These are phyloP conservation scores for Hagleromyces aurorensis DNA, from an alignment of 805 yeast genomes.

Conservation along the genomic window DNA sequence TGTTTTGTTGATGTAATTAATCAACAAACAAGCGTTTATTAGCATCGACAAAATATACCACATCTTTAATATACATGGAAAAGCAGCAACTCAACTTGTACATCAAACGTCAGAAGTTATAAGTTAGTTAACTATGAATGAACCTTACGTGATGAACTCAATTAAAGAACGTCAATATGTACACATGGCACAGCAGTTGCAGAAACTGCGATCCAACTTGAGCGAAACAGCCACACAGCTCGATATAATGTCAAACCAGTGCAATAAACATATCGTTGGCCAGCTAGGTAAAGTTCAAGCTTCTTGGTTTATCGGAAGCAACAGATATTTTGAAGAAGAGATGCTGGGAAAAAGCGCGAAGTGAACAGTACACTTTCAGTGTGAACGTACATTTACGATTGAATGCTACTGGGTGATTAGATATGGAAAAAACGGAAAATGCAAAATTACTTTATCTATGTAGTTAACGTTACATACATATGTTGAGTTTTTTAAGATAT, in stretches of 20 bases:
- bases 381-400: too few species aligned
- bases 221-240: slow-evolving; percentile 22
- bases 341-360: slow-evolving; percentile 20
- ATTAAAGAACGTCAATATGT: slow-evolving; percentile 27
- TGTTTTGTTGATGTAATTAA: too few species aligned
- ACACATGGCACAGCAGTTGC: slow-evolving; percentile 25
- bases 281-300: slow-evolving; percentile 29
- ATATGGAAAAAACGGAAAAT: too few species aligned
- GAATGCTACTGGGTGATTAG: too few species aligned
- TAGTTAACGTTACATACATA: too few species aligned
- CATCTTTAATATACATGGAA: background rate
- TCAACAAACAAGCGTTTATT: too few species aligned
- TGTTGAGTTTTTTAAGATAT: too few species aligned
- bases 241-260: slow-evolving; percentile 26
- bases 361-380: too few species aligned
- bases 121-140: too few species aligned
- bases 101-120: background rate
- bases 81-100: background rate
- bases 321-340: slow-evolving; percentile 20
- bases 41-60: slow-evolving; percentile 1
- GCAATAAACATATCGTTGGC: slow-evolving; percentile 25
- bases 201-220: slow-evolving; percentile 21
- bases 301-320: slow-evolving; percentile 28
- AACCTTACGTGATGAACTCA: slow-evolving; percentile 19
- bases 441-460: too few species aligned